These are phyloP conservation scores for Leucogyrophana mollusca DNA, from an alignment of 768 basidiomycete species.

Conservation along the genomic window DNA sequence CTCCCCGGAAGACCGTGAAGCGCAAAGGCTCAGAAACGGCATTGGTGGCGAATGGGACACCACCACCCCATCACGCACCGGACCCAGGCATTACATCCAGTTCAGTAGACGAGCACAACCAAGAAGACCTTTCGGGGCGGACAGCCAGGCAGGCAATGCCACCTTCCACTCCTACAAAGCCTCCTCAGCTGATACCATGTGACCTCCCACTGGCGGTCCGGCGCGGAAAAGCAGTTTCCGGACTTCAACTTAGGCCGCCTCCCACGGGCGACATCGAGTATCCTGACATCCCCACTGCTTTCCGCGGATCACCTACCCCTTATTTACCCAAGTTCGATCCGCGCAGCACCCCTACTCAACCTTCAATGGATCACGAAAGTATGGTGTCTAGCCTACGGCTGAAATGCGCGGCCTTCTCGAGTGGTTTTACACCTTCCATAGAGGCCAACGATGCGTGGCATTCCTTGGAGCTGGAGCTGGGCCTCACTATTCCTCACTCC, in stretches of 20 bases:
- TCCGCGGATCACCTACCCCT: constrained; percentile 34
- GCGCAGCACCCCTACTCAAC: constrained; percentile 4
- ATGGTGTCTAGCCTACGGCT: constrained; percentile 37
- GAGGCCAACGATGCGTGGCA: constrained; percentile 15
- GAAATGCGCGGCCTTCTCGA: constrained; percentile 27
- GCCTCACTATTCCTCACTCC: not conserved
- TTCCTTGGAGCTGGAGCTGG: not conserved
- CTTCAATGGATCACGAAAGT: constrained; percentile 29
- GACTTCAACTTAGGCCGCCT: constrained; percentile 20
- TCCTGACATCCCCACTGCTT: constrained; percentile 43
- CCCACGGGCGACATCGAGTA: constrained; percentile 26
- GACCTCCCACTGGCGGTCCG: constrained; percentile 35
- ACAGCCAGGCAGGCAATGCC: no score
- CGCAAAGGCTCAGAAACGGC: no score
- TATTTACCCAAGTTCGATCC: constrained; percentile 30
- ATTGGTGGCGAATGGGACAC: no score
- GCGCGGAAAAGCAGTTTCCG: constrained; percentile 34
- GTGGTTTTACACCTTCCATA: constrained; percentile 10
- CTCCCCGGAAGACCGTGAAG: no score
- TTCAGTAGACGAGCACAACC: no score
- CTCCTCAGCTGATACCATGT: constrained; percentile 27
- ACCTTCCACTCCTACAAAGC: constrained; percentile 31
- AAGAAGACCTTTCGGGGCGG: no score
- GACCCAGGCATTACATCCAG: no score
- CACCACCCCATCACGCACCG: no score